phyloP scores from a whole-genome alignment of 192 early-diverging fungal species.

The Neocallimastix lanati region DNA sequence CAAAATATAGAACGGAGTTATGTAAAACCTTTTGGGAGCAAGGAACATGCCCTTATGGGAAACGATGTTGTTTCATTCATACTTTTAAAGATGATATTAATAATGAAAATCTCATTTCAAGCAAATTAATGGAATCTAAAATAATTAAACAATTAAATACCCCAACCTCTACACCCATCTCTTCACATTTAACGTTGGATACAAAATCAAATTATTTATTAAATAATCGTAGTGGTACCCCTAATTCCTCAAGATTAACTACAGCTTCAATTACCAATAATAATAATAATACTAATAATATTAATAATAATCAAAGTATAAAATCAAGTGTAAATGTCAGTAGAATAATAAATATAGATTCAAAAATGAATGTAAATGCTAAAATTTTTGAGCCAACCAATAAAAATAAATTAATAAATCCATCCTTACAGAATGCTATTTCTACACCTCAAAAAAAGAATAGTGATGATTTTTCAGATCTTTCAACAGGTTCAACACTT shows the following conservation, averaged over 20 bases:
- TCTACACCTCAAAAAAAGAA: not conserved
- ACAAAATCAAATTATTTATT: not conserved
- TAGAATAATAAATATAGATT: too few species aligned
- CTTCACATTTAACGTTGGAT: not conserved
- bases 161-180: not conserved
- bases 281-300: too few species aligned
- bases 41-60: constrained; percentile 81
- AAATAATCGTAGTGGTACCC: not conserved
- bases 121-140: not conserved
- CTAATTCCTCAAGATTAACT: too few species aligned
- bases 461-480: not conserved
- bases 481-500: not conserved
- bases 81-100: constrained; percentile 3
- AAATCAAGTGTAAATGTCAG: too few species aligned
- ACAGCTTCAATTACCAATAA: too few species aligned
- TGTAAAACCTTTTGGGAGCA: constrained; percentile 78
- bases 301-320: too few species aligned
- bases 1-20: constrained; percentile 85
- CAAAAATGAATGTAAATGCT: not conserved
- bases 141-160: not conserved
- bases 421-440: too few species aligned
- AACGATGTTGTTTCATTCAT: constrained; percentile 89
- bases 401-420: too few species aligned
- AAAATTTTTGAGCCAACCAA: not conserved
- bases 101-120: not conserved